Evolutionary conservation across 805 yeast genomes (phyloP), one percentile per base, ranked within the genome.

Genomic region (Candida dajiaensis): DNA sequence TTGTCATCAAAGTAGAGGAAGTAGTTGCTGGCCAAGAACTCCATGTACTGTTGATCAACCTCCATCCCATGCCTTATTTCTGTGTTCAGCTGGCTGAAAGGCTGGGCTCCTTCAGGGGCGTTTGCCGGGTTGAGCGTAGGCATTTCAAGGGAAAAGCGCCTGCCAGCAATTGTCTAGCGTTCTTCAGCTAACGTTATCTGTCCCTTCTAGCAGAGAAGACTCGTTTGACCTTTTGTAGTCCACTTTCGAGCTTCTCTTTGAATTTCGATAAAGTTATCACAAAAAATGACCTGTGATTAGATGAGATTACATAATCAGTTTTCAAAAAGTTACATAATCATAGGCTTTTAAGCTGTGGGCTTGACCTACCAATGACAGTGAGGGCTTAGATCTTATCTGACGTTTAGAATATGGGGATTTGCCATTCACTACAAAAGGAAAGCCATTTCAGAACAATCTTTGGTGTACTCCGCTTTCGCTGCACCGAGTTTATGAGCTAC

Each of bases 1-100:
- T 94, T 92, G 59, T 89, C 92, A 60, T 89, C 96, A 62, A 77
- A 92, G 66, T 94, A 94, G 46, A 85, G 82, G 63, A 79, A 83
- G 67, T 86, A 89, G 43, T 83, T 79, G 63, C 80, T 70, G 1
- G 84, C 84, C 45, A 81, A 69, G 22, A 75, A 61, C 53, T 69
- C 72, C 56, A 81, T 69, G 54, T 78, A 75, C 55, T 75, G 76
- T 51, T 79, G 82, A 42, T 81, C 84, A 54, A 77, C 74, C 51
- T 79, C 86, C 56, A 82, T 81, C 1, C 89, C 89, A 63, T 82
- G 88, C 49, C 89, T 70, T 67, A 78, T 79, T 45, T 73, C 76
- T 41, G 74, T 74, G 57, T 80, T 80, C 41, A 80, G 65, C 16
- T 76, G 73, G 10, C 50, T 42, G 23, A 54, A 38, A 4, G 48